phyloP scores from a whole-genome alignment of 768 basidiomycete species.

The Termitomyces sp. region DNA sequence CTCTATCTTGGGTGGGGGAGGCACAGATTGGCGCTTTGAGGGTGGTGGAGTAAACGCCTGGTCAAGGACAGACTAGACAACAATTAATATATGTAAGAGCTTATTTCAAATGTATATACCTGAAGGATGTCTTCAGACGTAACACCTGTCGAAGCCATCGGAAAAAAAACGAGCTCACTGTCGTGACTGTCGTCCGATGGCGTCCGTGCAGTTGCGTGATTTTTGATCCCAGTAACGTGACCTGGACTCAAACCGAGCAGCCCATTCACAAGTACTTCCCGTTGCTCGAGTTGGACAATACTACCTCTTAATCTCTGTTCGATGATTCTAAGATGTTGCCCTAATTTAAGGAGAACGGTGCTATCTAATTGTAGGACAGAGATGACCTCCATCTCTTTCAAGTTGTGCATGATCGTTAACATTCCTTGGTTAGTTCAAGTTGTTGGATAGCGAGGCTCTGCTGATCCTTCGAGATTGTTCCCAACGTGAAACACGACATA shows the following conservation, averaged over 20 bases:
- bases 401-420: too few species aligned
- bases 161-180: slow-evolving; percentile 1
- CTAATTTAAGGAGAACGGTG: too few species aligned
- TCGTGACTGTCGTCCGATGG: background rate
- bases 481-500: background rate
- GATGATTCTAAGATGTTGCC: too few species aligned
- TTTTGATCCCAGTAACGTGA: slow-evolving; percentile 6
- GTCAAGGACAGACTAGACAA: slow-evolving; percentile 22
- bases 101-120: slow-evolving; percentile 4
- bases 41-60: slow-evolving; percentile 30
- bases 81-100: background rate
- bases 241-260: too few species aligned
- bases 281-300: too few species aligned
- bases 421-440: too few species aligned
- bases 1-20: background rate
- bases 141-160: slow-evolving; percentile 9
- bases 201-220: slow-evolving; percentile 1
- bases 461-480: background rate
- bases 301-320: too few species aligned
- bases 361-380: too few species aligned
- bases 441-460: background rate
- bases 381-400: too few species aligned
- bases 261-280: too few species aligned
- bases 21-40: slow-evolving; percentile 22
- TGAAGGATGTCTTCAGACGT: slow-evolving; percentile 19